Conservation (phyloP, 306 rosid species). For the Purshia tridentata region DNA sequence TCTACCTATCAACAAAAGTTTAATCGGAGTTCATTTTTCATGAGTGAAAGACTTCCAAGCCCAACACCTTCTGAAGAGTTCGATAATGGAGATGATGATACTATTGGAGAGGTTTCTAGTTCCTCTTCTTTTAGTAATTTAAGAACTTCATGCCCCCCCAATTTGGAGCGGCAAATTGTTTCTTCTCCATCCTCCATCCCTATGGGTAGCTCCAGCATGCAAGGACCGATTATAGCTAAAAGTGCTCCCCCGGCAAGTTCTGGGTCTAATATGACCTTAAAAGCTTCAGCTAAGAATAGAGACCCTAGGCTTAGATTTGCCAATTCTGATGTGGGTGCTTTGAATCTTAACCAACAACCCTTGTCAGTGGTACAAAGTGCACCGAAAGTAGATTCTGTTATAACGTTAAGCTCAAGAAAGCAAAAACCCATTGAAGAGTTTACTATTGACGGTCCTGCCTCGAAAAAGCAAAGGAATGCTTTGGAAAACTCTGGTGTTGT, state of each 20-base stretch:
- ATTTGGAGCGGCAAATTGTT: conserved; percentile 40
- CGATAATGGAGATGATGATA: conserved; percentile 51
- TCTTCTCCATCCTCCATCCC: conserved; percentile 36
- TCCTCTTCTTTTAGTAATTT: conserved; percentile 34
- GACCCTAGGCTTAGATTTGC: conserved; percentile 89
- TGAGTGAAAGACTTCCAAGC: conserved; percentile 81
- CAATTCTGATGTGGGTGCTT: conserved; percentile 52
- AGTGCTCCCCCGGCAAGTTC: conserved; percentile 37
- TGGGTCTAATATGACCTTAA: conserved; percentile 38
- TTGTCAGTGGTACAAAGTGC: conserved; percentile 32
- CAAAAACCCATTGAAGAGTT: conserved; percentile 62
- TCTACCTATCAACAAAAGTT: conserved; percentile 93
- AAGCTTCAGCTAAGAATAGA: conserved; percentile 69
- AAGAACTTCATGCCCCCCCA: conserved; percentile 33
- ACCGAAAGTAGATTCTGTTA: conserved; percentile 56
- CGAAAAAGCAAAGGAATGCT: conserved; percentile 62
- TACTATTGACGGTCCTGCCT: conserved; percentile 47
- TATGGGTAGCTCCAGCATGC: conserved; percentile 37
- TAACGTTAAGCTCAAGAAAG: conserved; percentile 53
- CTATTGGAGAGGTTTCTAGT: conserved; percentile 73
- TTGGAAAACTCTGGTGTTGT: conserved; percentile 39
- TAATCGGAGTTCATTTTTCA: conserved; percentile 66
- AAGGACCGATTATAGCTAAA: conserved; percentile 38
- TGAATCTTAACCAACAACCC: conserved; percentile 53
- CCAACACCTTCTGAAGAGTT: conserved; percentile 93